Evolutionary conservation across 2,329 filamentous ascomycete species (phyloP), one percentile per base, ranked within the genome.

Genomic region (Cadophora sp.): DNA sequence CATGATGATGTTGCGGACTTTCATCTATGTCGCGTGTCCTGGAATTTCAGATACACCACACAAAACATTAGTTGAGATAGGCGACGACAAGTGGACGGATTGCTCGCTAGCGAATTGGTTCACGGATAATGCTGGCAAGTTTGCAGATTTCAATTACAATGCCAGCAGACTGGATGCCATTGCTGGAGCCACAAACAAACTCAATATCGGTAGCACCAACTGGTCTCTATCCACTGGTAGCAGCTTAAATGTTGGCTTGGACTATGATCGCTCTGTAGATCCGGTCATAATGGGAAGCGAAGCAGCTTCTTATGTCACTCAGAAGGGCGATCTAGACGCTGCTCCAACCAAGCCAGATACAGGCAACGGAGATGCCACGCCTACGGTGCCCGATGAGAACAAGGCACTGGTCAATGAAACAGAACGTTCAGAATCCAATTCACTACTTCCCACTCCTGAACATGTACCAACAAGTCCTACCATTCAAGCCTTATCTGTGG

Each of bases 91-190:
- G 22, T 74, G 72, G 72, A 62, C 71, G 6, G 62, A 70, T 2
- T 45, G 71, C 4, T 71, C 66, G 0, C 9, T 73, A 9, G 24
- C 68, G 20, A 56, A 67, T 30, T 74, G 72, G 72, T 61, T 70
- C 22, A 64, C 14, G 0, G 71, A 74, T 53, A 33, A 20, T 36
- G 67, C 68, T 41, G 72, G 72, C 8, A 22, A 63, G 9, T 24
- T 47, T 13, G 64, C 71, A 18, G 66, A 68, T 63, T 13, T 20
- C 36, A 60, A 62, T 22, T 58, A 62, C 56, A 65, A 55, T 59
- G 66, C 64, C 7, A 71, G 70, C 43, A 72, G 62, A 41, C 51
- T 71, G 9, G 70, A 72, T 58, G 65, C 65, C 8, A 67, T 73
- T 45, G 51, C 62, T 33, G 71, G 71, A 56, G 62, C 60, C 7